Evolutionary conservation across 768 basidiomycete genomes (phyloP), one percentile per base, ranked within the genome.

Genomic region (Leccinum subgranulosum): DNA sequence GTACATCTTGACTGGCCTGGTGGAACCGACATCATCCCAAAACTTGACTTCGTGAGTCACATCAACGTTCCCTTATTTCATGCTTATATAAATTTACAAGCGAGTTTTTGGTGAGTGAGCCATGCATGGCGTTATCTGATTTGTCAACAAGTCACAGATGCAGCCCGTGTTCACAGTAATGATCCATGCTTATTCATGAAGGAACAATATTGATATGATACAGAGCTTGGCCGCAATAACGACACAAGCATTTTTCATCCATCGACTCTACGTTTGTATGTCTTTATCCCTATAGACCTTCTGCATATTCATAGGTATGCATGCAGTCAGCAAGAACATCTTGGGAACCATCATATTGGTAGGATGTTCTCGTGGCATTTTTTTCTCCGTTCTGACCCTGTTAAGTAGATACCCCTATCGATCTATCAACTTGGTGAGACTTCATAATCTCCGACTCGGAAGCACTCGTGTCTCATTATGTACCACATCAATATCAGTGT

Each of bases 391-490:
- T 41, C 39, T 41, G 39, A 4, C 28, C 12, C 4, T 43, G 12
- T 29, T 6, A 17, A 28, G n/a, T 41, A 58, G 57, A 11, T 54
- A n/a, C 57, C 53, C 17, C 3, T 33, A 12, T 43, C 49, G 19
- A 21, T 47, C 14, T 58, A 46, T 21, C 53, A 50, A 6, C 39
- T 58, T 11, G 53, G 57, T 58, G 41, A 54, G 57, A 46, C 15
- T 14, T 31, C 0, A n/a, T 41, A n/a, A n/a, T 41, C n/a, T n/a
- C 39, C n/a, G 9, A 23, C 23, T 2, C 23, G 23, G 23, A 41
- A n/a, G 2, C n/a, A n/a, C n/a, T 41, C 1, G 31, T 41, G 39
- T 41, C 39, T 41, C 39, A 41, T 41, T 41, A 9, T 41, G n/a
- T 41, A 41, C 39, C 39, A 9, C 34, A 17, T 41, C 6, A n/a